Base-by-base conservation (phyloP, 2,329 filamentous ascomycete species). In the Beauveria australis region DNA sequence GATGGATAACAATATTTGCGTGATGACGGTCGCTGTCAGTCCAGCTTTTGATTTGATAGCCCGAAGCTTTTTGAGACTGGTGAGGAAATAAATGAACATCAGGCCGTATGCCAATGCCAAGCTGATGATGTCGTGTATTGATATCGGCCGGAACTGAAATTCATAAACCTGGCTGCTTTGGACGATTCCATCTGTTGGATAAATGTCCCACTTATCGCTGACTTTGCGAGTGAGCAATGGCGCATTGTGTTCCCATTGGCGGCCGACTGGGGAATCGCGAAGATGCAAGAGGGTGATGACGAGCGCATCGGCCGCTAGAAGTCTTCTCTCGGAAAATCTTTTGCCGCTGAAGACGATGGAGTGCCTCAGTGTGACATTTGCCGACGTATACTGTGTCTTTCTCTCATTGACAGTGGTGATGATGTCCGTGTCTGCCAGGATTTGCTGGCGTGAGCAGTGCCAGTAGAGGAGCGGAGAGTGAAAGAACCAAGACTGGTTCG, bases 261-360 rank as follows among this genome's bases (percentile, higher is more conserved):
- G 76, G 30, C 84, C 87, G 7, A 90, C 77, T 1, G 80, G 83
- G 0, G 87, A 86, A 66, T 87, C 81, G 40, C 81, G 79, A 43
- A 82, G 82, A 68, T 92, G 87, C 62, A 92, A 81, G 7, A 93
- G 74, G 7, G 89, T 92, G 62, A 93, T 86, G 59, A 93, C 89
- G 5, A 93, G 77, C 2, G 89, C 88, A 74, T 93, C 89, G 1
- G 88, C 89, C 5, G 88, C 88, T 26, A 86, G 76, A 2, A 93
- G 78, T 57, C 78, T 81, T 12, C 84, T 81, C 61, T 89, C 83
- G 61, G 86, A 81, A 65, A 91, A 92, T 4, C 81, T 79, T 69
- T 92, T 92, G n/a, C 89, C 89, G 61, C 89, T 90, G 66, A 93
- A 91, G 19, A 92, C 89, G 57, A 89, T 90, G 2, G 88, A 89